A percentile compares a stretch with the other conserved stretches of the same genome.
These are phyloP conservation scores for Blastosporella zonata DNA, from an alignment of 1,284 basidiomycete genomes.

Conservation along the genomic window DNA sequence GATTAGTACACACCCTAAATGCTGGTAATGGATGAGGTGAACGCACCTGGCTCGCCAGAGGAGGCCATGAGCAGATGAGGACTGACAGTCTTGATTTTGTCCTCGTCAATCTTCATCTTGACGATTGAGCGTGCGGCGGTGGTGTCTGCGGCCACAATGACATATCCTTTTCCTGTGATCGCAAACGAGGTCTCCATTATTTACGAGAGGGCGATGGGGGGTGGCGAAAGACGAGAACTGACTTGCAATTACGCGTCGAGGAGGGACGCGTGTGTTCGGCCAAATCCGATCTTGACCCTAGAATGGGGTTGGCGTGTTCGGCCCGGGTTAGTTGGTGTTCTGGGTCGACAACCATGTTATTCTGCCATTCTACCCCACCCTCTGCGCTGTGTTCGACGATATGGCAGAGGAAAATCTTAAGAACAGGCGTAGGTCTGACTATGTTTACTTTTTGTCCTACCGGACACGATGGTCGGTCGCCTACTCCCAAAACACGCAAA, in stretches of 20 bases:
- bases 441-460: slow-evolving; percentile 57
- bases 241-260: slow-evolving; percentile 21
- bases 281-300: slow-evolving; percentile 21
- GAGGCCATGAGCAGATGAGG: slow-evolving; percentile 95
- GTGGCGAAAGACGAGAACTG: background rate
- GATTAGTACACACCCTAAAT: background rate
- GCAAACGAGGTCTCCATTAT: slow-evolving; percentile 78
- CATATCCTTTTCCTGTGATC: slow-evolving; percentile 85
- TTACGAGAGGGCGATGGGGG: background rate
- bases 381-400: background rate
- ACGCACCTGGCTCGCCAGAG: slow-evolving; percentile 87
- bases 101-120: slow-evolving; percentile 96
- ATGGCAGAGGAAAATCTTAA: slow-evolving; percentile 30
- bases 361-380: background rate
- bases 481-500: background rate
- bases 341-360: slow-evolving; percentile 2
- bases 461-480: slow-evolving; percentile 64
- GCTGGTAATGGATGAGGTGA: slow-evolving; percentile 1
- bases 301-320: slow-evolving; percentile 10
- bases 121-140: slow-evolving; percentile 89
- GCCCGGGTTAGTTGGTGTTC: background rate
- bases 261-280: slow-evolving; percentile 21
- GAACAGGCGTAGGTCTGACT: slow-evolving; percentile 46
- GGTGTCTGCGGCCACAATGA: slow-evolving; percentile 89
- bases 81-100: slow-evolving; percentile 93